A percentile compares a stretch with the other conserved stretches of the same genome.
These are phyloP conservation scores for Paecilomyces variotii DNA, from an alignment of 2,329 filamentous ascomycete genomes.

Conservation along the genomic window DNA sequence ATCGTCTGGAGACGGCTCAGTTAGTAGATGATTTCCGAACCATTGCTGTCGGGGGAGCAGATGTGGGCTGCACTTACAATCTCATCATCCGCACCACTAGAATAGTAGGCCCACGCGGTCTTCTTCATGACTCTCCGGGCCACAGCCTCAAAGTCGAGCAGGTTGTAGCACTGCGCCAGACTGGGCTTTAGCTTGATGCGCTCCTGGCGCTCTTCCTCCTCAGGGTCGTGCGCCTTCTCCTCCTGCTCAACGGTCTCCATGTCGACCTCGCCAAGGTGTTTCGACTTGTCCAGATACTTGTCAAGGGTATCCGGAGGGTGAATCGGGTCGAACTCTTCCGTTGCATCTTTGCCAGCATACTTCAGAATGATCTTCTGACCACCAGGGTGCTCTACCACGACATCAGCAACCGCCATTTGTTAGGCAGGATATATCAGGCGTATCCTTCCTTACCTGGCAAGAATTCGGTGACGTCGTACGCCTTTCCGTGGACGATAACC, in stretches of 20 bases:
- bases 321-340: slow-evolving; percentile 84
- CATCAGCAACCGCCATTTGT: too few species aligned
- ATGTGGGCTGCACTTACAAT: slow-evolving; percentile 47
- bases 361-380: slow-evolving; percentile 91
- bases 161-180: slow-evolving; percentile 82
- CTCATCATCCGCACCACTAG: slow-evolving; percentile 82
- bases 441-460: slow-evolving; percentile 51
- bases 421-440: neutral
- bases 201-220: slow-evolving; percentile 66
- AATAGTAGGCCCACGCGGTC: slow-evolving; percentile 96
- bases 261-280: slow-evolving; percentile 83
- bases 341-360: slow-evolving; percentile 92
- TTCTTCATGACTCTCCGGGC: slow-evolving; percentile 90
- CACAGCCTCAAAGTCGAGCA: slow-evolving; percentile 93
- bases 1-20: slow-evolving; percentile 55
- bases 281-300: slow-evolving; percentile 71
- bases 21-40: slow-evolving; percentile 7
- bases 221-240: slow-evolving; percentile 59
- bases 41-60: too few species aligned
- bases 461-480: slow-evolving; percentile 85
- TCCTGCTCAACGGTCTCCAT: slow-evolving; percentile 69
- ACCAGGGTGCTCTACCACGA: slow-evolving; percentile 66
- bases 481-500: slow-evolving; percentile 83
- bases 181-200: slow-evolving; percentile 68
- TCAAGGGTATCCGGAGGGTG: slow-evolving; percentile 79